Conservation (phyloP, 73 alveolate genomes). For the Paramecium pentaurelia region DNA sequence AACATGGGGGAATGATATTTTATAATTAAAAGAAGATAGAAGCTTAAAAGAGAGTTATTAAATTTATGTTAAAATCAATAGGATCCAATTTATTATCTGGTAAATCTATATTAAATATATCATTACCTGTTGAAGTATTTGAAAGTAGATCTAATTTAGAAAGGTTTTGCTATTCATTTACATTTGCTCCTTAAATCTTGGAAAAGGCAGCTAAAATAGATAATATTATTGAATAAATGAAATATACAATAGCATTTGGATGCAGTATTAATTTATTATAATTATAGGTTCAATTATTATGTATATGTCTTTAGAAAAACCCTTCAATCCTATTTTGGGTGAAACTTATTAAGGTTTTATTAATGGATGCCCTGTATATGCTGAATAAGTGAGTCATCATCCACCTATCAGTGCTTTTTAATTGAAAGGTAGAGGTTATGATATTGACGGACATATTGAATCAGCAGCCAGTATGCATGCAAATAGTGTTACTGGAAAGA, state of each 20-base stretch:
- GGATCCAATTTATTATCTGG: slow-evolving; percentile 77
- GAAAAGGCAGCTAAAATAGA: slow-evolving; percentile 72
- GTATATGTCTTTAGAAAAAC: slow-evolving; percentile 73
- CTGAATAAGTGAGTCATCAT: slow-evolving; percentile 68
- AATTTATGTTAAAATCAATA: slow-evolving; percentile 68
- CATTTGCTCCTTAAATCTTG: slow-evolving; percentile 70
- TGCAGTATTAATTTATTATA: slow-evolving; percentile 55
- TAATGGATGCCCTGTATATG: slow-evolving; percentile 65
- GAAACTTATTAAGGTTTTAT: slow-evolving; percentile 82
- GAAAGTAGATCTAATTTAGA: slow-evolving; percentile 77
- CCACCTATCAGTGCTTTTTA: slow-evolving; percentile 64
- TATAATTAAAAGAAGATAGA: slow-evolving; percentile 41
- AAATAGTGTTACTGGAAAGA: slow-evolving; percentile 60
- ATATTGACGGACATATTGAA: slow-evolving; percentile 57
- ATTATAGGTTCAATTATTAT: slow-evolving; percentile 47
- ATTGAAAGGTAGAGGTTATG: slow-evolving; percentile 46
- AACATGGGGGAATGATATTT: slow-evolving; percentile 56
- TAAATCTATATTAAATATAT: slow-evolving; percentile 70
- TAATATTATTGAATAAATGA: slow-evolving; percentile 67
- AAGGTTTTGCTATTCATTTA: slow-evolving; percentile 62
- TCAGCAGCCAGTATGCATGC: slow-evolving; percentile 65
- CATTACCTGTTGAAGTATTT: slow-evolving; percentile 80
- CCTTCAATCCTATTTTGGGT: slow-evolving; percentile 90
- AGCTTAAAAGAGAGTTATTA: slow-evolving; percentile 69
- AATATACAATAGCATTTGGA: slow-evolving; percentile 65